phyloP scores from a whole-genome alignment of 345 rosid genomes.

The Dipteronia sinensis region DNA sequence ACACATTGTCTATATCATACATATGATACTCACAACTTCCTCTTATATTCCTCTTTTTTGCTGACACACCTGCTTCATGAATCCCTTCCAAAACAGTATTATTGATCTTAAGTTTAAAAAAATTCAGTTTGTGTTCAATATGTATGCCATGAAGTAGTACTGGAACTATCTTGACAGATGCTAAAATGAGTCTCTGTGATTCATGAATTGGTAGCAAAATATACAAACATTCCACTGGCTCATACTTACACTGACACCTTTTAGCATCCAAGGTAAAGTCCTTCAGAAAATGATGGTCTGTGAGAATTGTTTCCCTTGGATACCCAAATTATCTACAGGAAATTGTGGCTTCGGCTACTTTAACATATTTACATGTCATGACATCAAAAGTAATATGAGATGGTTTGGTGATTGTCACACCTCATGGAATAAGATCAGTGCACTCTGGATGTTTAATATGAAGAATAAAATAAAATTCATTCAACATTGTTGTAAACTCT shows the following conservation, averaged over 20 bases:
- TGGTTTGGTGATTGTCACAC: not conserved
- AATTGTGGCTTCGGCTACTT: not conserved
- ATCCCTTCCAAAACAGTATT: not conserved
- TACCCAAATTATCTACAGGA: not conserved
- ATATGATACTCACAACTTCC: not conserved
- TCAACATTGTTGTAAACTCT: not conserved
- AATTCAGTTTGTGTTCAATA: not conserved
- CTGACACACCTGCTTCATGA: not conserved
- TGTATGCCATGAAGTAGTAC: not conserved
- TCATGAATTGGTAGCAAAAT: not conserved
- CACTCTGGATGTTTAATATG: conserved; percentile 10
- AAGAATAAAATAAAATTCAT: conserved; percentile 5
- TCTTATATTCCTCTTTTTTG: not conserved
- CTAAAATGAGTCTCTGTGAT: not conserved
- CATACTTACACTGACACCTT: conserved; percentile 2
- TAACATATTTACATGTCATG: not conserved
- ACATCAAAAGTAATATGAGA: not conserved
- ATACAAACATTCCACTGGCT: not conserved
- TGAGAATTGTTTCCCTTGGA: conserved; percentile 4
- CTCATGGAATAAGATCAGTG: not conserved
- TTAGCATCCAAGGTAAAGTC: not conserved
- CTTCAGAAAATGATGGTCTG: not conserved
- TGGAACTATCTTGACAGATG: not conserved
- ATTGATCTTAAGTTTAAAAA: not conserved
- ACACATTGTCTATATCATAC: not conserved